Evolutionary conservation across 2,329 filamentous ascomycete genomes (phyloP), one percentile per base, ranked within the genome.

Genomic region (Lizonia empirigonia): DNA sequence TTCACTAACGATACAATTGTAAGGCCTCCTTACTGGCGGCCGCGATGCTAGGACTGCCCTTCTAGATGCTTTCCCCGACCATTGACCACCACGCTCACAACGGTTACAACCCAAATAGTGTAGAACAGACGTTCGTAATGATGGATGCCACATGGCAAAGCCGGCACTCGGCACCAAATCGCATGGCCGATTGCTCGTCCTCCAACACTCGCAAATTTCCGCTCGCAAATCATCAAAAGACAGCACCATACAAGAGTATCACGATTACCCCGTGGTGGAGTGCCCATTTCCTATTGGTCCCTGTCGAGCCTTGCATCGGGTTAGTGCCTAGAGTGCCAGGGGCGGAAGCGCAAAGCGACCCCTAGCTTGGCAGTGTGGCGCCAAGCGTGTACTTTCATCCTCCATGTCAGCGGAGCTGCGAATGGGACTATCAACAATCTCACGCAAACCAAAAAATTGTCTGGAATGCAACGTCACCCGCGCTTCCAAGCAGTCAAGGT

Each of bases 401-500:
- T 40, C 15, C 44, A 44, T 23, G 39, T 50, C 56, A 54, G 58
- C 51, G 56, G 56, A 60, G 39, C 24, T 41, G 26, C 46, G 46
- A 22, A 52, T 55, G 27, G 9, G 36, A 47, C 41, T 42, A 53
- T 35, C 24, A 30, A 9, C 36, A 32, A 41, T 38, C 16, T 42
- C 29, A 27, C 27, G 20, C 9, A n/a, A 50, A 13, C 22, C 48
- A 47, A 53, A 44, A 33, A 33, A 42, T 16, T 12, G 16, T 42
- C 37, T 49, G 18, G 33, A 45, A 42, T 10, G 37, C 41, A 30
- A 33, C 40, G 24, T 23, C 26, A 24, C n/a, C 23, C 34, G 26
- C 7, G 30, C 26, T 20, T 48, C 54, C 54, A 59, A 59, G 58
- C 36, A 18, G 56, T 56, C 60, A 56, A 63, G 60, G 19, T 27